A percentile compares a stretch with the other conserved stretches of the same genome.
Evolutionary conservation across 2,329 filamentous ascomycete species (phyloP).

Genomic region (Aureobasidium musti): DNA sequence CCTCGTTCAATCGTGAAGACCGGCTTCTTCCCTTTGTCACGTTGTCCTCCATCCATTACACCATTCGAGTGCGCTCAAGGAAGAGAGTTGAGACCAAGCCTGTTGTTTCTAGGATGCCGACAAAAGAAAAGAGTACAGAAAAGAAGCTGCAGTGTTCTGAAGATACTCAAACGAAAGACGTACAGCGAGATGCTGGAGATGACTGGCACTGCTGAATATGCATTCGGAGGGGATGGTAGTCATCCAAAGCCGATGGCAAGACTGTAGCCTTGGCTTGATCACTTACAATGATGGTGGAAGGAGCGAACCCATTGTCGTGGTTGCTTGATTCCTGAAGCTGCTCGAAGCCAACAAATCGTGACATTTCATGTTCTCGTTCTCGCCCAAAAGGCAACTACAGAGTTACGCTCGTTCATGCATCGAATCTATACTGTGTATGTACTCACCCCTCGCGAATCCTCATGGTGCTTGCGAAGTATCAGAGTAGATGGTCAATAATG

Average conservation of each 20-base stretch:
- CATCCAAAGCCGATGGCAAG: neutral
- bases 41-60: slow-evolving; percentile 19
- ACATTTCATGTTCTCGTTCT: neutral
- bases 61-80: neutral
- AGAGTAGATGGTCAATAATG: neutral
- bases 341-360: neutral
- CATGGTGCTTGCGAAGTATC: neutral
- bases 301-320: neutral
- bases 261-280: slow-evolving; percentile 3
- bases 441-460: neutral
- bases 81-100: too few species aligned
- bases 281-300: slow-evolving; percentile 12
- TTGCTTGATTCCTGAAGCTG: neutral
- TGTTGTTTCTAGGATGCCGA: neutral
- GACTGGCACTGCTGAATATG: neutral
- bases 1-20: slow-evolving; percentile 21
- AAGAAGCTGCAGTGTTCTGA: slow-evolving; percentile 5
- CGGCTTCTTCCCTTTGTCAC: slow-evolving; percentile 18
- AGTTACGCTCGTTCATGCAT: neutral
- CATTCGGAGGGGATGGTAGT: neutral
- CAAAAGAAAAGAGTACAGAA: neutral
- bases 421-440: neutral
- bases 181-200: slow-evolving; percentile 2
- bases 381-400: neutral
- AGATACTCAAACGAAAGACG: slow-evolving; percentile 11